Base-by-base conservation (phyloP, 2,329 filamentous ascomycete genomes). In the Emericellopsis cladophorae region DNA sequence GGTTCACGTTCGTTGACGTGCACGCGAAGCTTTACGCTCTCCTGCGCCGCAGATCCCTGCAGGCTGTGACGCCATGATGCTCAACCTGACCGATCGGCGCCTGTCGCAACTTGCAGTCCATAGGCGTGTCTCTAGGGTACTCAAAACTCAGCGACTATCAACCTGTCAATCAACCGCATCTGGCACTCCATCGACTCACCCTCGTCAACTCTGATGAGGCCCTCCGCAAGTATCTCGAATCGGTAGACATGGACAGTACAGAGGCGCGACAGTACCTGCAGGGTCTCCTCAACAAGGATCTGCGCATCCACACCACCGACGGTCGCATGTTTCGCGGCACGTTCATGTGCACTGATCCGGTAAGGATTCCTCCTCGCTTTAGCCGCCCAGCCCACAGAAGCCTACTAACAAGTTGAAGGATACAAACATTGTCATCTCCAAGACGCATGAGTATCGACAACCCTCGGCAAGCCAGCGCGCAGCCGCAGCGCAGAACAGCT, bases 291-390 rank as follows among this genome's bases (percentile, higher is more conserved):
- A 84, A 84, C 58, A 85, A 85, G 58, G 84, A 77, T 32, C 65
- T 96, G 29, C 81, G 88, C 43, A 66, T 96, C 41, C 76, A 84
- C 51, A 85, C 83, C 12, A 84, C 79, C 5, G 90, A 96, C 57
- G 78, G 76, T 14, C 84, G 92, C 45, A 79, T 95, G 58, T 98
- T 96, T 60, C 77, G 88, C 42, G 92, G 92, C 16, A 73, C 79
- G 47, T 84, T 98, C 64, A 95, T 93, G 62, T 98, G 92, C 66
- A 95, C 89, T 24, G 92, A 98, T 66, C 79, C 83, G 44, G 88
- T 93, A 65, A 39, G 74, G 69, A 36, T 26, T 43, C 23, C 29
- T 37, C 36, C 21, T 23, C 31, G n/a, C 18, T 21, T 21, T 21
- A 5, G 18, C 18, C 18, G 18, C 5, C 18, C 18, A 21, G 18